Evolutionary conservation across 176 grass and related monocot genomes (phyloP), one percentile per base, ranked within the genome.

Genomic region (Hyparrhenia diplandra): DNA sequence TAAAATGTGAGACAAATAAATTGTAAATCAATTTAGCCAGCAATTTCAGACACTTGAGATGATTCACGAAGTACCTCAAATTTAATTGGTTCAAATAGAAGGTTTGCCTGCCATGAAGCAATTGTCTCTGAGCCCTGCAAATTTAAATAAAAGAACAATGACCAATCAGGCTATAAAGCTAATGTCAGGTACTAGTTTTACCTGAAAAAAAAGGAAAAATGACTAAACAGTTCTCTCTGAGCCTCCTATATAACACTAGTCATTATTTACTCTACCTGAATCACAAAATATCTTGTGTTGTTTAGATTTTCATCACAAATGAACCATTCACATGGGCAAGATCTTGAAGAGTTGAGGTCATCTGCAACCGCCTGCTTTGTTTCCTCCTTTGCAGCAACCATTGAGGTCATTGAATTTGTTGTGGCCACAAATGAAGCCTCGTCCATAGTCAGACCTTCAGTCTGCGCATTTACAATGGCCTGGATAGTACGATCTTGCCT

Each of bases 371-470:
- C 94, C 55, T 89, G 82, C 59, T 90, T 97, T 57, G 86, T 89
- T 67, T 97, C 94, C 68, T 97, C 94, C 68, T 97, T 97, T 11
- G 90, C 88, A 27, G 90, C 88, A 68, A 93, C 94, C 66, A 97
- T 87, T 47, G 94, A 89, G 29, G 94, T 97, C 30, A 97, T 88
- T 2, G 94, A 97, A 90, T 69, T 93, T 29, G 90, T 93, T 23
- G 94, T 93, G 43, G 83, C 94, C 72, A 91, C 76, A 83, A 97
- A 93, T 4, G 90, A 97, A 39, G 90, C 83, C 46, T 96, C 90
- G 32, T 89, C 83, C 55, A 84, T 67, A 74, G 76, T 37, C 55
- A 76, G 68, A 85, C 43, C 79, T 73, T 79, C 83, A 28, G 63
- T 71, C 0, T 42, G 45, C 18, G 62, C 54, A 37, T 80, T 74